phyloP scores from a whole-genome alignment of 1,284 basidiomycete genomes.

The Cryptococcus sp. region DNA sequence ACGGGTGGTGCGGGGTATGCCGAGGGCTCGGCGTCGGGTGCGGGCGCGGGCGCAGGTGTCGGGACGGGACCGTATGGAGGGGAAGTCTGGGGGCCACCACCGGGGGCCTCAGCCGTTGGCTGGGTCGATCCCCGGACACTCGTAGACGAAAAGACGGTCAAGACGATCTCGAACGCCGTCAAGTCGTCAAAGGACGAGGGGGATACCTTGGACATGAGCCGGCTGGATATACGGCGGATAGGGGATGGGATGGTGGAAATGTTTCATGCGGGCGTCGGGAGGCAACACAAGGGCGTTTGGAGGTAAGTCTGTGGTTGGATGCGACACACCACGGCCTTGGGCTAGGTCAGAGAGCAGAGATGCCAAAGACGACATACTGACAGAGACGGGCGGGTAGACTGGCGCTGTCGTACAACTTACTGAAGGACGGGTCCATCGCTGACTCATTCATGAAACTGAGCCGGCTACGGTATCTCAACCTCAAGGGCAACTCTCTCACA shows the following conservation, averaged over 20 bases:
- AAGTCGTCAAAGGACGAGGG: conserved; percentile 69
- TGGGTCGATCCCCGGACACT: not conserved
- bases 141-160: conserved; percentile 11
- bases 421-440: conserved; percentile 66
- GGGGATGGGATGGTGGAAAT: conserved; percentile 68
- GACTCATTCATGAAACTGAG: conserved; percentile 71
- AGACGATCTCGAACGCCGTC: conserved; percentile 61
- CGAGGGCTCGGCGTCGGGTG: not conserved
- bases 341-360: not conserved
- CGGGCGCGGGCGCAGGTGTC: not conserved
- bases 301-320: conserved; percentile 58
- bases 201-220: conserved; percentile 74
- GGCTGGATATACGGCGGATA: conserved; percentile 70
- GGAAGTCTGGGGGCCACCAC: too few species aligned
- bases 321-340: not conserved
- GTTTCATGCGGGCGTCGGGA: conserved; percentile 59
- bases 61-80: too few species aligned
- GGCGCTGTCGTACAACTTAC: conserved; percentile 78
- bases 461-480: conserved; percentile 84
- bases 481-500: conserved; percentile 81
- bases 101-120: too few species aligned
- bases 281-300: conserved; percentile 58
- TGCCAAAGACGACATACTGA: not conserved
- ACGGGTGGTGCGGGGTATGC: not conserved
- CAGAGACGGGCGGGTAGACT: conserved; percentile 57